Base-by-base conservation (phyloP, 306 rosid species). In the Quercus ilex region DNA sequence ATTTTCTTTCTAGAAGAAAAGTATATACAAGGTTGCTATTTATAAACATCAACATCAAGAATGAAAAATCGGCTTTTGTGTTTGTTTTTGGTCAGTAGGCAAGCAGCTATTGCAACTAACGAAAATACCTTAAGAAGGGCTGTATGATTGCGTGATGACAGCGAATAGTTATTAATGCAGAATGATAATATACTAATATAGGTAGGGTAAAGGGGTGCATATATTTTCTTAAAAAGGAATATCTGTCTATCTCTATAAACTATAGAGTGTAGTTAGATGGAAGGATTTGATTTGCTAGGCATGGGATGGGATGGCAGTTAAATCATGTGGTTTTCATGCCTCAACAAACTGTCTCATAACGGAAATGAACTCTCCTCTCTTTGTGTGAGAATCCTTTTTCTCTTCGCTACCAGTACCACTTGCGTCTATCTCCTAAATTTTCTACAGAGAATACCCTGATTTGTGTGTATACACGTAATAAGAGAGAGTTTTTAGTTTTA, bases 271-370 rank as follows among this genome's bases (percentile, higher is more conserved):
- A 70, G 77, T 30, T 77, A 79, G 68, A 71, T 71, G 86, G 77
- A 65, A 76, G 81, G 79, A 51, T 85, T 80, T 77, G 70, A 69
- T 80, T 57, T 41, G 12, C 46, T 41, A 8, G 12, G 26, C 15
- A 6, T 56, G 78, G 26, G 19, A 6, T 56, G 78, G 26, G 19
- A 25, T 87, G 94, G 91, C 81, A 83, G 97, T 87, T 92, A 41
- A 71, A 65, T 90, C 97, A 92, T 85, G 91, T 81, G 86, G 80
- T 71, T 75, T 84, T 78, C 83, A 79, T 92, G 97, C 74, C 82
- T 76, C 81, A 91, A 89, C 93, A 56, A 88, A 80, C 80, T 79
- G 20, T 69, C 65, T 56, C 1, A 55, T 63, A 52, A 43, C 67
- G 59, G 78, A 78, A 76, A 83, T 60, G 13, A 80, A 64, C 73